Evolutionary conservation across 2,329 filamentous ascomycete species (phyloP).

Genomic region (Cercospora brassicicola): DNA sequence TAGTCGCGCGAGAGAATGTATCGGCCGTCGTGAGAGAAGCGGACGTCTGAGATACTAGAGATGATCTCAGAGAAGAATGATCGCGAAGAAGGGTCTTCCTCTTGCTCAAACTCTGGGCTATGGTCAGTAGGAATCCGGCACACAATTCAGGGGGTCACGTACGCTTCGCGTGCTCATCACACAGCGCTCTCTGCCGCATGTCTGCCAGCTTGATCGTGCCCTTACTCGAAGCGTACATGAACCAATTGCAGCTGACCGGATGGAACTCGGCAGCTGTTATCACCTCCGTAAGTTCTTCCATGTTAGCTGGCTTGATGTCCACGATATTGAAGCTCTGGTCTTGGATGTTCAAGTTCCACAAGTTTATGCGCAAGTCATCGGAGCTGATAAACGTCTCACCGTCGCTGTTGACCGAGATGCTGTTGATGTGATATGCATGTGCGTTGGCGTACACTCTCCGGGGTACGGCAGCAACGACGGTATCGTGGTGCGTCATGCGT

Average conservation of each 20-base stretch:
- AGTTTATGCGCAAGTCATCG: slow-evolving; percentile 93
- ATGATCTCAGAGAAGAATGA: slow-evolving; percentile 99
- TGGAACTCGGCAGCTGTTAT: slow-evolving; percentile 99
- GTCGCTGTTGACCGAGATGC: slow-evolving; percentile 99
- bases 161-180: slow-evolving; percentile 95
- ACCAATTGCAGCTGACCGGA: slow-evolving; percentile 96
- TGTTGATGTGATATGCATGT: slow-evolving; percentile 99
- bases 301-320: slow-evolving; percentile 98
- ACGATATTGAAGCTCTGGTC: slow-evolving; percentile 99
- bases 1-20: slow-evolving; percentile 98
- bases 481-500: slow-evolving; percentile 95
- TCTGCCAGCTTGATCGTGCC: slow-evolving; percentile 98
- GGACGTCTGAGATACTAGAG: slow-evolving; percentile 96
- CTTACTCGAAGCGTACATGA: slow-evolving; percentile 99
- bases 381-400: slow-evolving; percentile 99
- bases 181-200: slow-evolving; percentile 95
- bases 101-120: slow-evolving; percentile 87
- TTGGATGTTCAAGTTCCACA: slow-evolving; percentile 99
- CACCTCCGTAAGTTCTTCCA: slow-evolving; percentile 98
- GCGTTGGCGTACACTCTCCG: slow-evolving; percentile 96
- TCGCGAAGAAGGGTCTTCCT: slow-evolving; percentile 93
- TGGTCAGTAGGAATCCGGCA: slow-evolving; percentile 23
- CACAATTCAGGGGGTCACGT: slow-evolving; percentile 32
- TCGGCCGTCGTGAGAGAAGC: slow-evolving; percentile 92
- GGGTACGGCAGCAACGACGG: slow-evolving; percentile 93